phyloP scores from a whole-genome alignment of 2,329 filamentous ascomycete species.

The Hymenoscyphus occultus region DNA sequence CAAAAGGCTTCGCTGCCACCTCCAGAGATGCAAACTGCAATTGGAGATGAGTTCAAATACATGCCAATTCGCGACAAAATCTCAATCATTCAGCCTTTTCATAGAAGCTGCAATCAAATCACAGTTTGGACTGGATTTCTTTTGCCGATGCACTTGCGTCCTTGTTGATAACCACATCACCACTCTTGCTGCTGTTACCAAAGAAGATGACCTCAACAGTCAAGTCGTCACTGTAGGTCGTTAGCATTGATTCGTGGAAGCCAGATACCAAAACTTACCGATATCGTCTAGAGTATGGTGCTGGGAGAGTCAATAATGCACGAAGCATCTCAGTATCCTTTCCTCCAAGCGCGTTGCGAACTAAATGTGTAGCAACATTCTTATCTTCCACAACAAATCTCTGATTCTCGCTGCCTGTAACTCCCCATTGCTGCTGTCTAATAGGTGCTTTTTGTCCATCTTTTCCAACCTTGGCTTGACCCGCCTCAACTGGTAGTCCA shows the following conservation, averaged over 20 bases:
- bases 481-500: constrained; percentile 73
- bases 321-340: constrained; percentile 92
- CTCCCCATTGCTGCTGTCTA: constrained; percentile 86
- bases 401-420: constrained; percentile 67
- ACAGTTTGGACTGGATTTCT: constrained; percentile 36
- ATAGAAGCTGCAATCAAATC: constrained; percentile 5
- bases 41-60: neutral
- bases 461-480: constrained; percentile 43
- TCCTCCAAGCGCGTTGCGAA: constrained; percentile 91
- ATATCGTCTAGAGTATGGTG: constrained; percentile 87
- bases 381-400: constrained; percentile 94
- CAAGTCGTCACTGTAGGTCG: constrained; percentile 70
- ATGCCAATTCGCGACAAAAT: neutral
- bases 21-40: neutral
- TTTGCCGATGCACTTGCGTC: constrained; percentile 68
- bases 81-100: neutral
- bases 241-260: constrained; percentile 15
- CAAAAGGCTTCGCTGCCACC: neutral
- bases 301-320: constrained; percentile 84
- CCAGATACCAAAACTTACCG: constrained; percentile 53
- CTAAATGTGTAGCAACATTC: constrained; percentile 92
- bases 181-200: constrained; percentile 72
- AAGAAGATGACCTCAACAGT: constrained; percentile 99
- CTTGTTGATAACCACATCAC: constrained; percentile 77
- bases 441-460: constrained; percentile 84